These are phyloP conservation scores for Salix arbutifolia DNA, from an alignment of 345 rosid genomes.

Conservation along the genomic window DNA sequence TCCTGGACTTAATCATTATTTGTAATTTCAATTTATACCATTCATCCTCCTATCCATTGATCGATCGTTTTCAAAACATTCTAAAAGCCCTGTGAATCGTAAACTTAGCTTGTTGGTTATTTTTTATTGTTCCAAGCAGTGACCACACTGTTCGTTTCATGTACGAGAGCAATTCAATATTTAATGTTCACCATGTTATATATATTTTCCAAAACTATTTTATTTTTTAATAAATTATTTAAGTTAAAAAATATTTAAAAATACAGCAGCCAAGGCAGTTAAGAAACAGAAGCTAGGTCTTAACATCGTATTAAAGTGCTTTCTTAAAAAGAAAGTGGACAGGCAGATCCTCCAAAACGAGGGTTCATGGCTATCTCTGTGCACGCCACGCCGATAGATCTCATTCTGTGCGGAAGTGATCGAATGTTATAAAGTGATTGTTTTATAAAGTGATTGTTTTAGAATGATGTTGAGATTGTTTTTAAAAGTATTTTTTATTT, in stretches of 20 bases:
- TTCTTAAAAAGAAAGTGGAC: neutral
- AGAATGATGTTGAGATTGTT: no score
- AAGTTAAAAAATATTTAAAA: no score
- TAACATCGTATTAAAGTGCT: neutral
- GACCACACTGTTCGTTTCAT: no score
- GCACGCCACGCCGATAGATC: neutral
- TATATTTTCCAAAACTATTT: no score
- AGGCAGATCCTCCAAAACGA: neutral
- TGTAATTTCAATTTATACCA: neutral
- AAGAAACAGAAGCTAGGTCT: no score
- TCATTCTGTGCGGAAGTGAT: neutral
- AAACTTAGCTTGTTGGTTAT: neutral
- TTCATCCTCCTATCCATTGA: neutral
- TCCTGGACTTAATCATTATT: neutral
- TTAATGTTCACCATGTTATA: no score
- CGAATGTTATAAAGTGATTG: no score
- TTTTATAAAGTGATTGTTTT: rapidly evolving
- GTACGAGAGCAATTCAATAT: no score
- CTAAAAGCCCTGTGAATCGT: neutral
- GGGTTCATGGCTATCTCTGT: neutral
- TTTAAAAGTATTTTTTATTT: no score
- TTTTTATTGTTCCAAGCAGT: no score
- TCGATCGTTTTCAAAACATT: neutral
- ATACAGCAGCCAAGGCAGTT: no score
- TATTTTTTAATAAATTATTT: no score